These are phyloP conservation scores for Boletus speciosus DNA, from an alignment of 768 basidiomycete species.

Conservation along the genomic window DNA sequence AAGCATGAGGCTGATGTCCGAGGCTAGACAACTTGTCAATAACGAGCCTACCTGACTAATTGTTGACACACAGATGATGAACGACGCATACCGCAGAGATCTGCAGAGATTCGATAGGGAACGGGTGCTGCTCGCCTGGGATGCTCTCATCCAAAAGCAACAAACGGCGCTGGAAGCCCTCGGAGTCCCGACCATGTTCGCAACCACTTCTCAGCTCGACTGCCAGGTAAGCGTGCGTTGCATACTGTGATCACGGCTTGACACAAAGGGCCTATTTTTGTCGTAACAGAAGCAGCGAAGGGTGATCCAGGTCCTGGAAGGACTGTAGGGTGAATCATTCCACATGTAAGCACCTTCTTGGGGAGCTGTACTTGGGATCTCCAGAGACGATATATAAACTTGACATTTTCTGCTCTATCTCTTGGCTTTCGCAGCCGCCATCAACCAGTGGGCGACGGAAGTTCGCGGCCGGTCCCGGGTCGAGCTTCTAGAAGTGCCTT, in stretches of 20 bases:
- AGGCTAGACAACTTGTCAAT: constrained; percentile 5
- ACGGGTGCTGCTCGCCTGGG: constrained; percentile 71
- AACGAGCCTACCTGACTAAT: constrained; percentile 10
- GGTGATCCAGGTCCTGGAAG: constrained; percentile 67
- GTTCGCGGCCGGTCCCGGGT: constrained; percentile 1
- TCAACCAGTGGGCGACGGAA: neutral
- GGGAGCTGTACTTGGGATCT: neutral
- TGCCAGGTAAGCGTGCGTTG: constrained; percentile 48
- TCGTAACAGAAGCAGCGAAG: constrained; percentile 58
- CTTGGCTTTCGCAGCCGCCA: neutral
- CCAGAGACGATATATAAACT: neutral
- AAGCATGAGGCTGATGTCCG: constrained; percentile 54
- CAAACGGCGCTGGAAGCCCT: constrained; percentile 59
- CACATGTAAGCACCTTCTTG: constrained; percentile 3
- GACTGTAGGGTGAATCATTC: constrained; percentile 31
- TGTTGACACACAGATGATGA: constrained; percentile 54
- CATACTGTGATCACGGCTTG: neutral
- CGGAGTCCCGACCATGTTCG: constrained; percentile 70
- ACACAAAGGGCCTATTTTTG: neutral
- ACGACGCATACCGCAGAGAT: constrained; percentile 61
- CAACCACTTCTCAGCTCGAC: constrained; percentile 44
- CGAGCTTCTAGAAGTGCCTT: constrained; percentile 5
- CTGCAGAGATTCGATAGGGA: constrained; percentile 67
- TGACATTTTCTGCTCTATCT: neutral
- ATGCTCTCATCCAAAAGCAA: constrained; percentile 66